Evolutionary conservation across 2,329 filamentous ascomycete genomes (phyloP), one percentile per base, ranked within the genome.

Genomic region (Apiospora kogelbergensis): DNA sequence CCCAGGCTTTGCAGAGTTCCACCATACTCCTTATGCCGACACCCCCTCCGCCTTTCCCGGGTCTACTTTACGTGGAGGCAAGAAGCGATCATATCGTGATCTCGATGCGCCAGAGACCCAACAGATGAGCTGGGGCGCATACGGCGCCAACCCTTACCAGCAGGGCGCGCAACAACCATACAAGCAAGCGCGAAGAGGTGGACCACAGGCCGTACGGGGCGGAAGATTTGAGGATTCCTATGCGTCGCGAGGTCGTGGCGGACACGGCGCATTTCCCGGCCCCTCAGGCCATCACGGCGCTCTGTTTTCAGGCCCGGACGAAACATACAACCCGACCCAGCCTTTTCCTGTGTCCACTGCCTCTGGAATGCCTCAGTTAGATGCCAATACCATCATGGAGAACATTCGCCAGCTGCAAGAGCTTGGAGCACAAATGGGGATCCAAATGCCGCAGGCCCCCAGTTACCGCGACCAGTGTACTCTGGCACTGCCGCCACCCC

Each of bases 381-480:
- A 91, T 73, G 84, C 86, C 1, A 86, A 83, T 70, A 86, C 89
- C 72, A 88, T 90, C 0, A 83, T 93, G 80, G 86, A 89, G 26
- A 84, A 88, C 15, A 81, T 93, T 26, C 76, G 90, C 72, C 85
- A 87, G 37, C 87, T 92, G 81, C 88, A 90, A 72, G 85, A 86
- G 20, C 84, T 89, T 76, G 84, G 83, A 2, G 78, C 86, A 57
- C 81, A 82, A 3, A 80, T 88, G 73, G 84, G 83, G 1, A 78
- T 86, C 60, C 81, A 82, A 2, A 79, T 88, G 73, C 79, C 83
- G 74, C 80, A 82, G 69, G 73, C 82, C 74, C 26, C n/a, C 45
- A 78, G 71, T 72, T 78, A 75, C 76, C 77, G 75, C 70, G 74
- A 72, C 64, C 78, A 72, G 74, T 77, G 74, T 77, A 76, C 66